A percentile compares a stretch with the other conserved stretches of the same genome.
Conservation (phyloP, 352 stramenopile species). For the Globisporangium sylvaticum region DNA sequence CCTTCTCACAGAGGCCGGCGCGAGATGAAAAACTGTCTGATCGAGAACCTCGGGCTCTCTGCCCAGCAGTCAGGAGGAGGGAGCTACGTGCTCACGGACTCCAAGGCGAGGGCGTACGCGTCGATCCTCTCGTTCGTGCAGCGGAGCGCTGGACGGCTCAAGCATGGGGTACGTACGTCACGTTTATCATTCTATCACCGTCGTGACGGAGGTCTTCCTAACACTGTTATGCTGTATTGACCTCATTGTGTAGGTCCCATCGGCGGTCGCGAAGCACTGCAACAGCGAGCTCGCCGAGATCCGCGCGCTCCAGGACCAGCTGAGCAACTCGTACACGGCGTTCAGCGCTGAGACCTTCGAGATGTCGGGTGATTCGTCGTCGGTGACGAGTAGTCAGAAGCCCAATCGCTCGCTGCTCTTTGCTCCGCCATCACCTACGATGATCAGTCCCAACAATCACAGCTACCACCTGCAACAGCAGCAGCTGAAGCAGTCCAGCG, state of each 20-base stretch:
- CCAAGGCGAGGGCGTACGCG: conserved; percentile 38
- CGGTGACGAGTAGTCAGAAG: conserved; percentile 13
- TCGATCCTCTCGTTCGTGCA: conserved; percentile 71
- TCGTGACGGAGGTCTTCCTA: background rate
- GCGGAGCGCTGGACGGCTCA: conserved; percentile 47
- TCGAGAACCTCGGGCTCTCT: conserved; percentile 45
- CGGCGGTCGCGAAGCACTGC: conserved; percentile 42
- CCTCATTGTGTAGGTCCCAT: conserved; percentile 36
- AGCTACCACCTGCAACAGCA: background rate
- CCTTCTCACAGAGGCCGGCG: conserved; percentile 24
- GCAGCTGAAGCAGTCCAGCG: background rate
- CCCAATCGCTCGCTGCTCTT: conserved; percentile 36
- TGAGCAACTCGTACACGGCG: conserved; percentile 56
- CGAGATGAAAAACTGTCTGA: conserved; percentile 72
- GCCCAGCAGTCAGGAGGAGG: background rate
- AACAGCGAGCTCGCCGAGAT: conserved; percentile 50
- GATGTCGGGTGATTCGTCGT: conserved; percentile 11
- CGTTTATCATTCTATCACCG: background rate
- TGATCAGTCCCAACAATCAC: background rate
- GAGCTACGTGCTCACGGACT: conserved; percentile 55
- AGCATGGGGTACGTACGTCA: conserved; percentile 43
- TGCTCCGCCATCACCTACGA: conserved; percentile 19
- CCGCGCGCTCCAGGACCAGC: conserved; percentile 37
- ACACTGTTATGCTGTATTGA: background rate
- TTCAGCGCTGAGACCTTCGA: conserved; percentile 66